Base-by-base conservation (phyloP, 768 basidiomycete species). In the Auriculariales sp. region DNA sequence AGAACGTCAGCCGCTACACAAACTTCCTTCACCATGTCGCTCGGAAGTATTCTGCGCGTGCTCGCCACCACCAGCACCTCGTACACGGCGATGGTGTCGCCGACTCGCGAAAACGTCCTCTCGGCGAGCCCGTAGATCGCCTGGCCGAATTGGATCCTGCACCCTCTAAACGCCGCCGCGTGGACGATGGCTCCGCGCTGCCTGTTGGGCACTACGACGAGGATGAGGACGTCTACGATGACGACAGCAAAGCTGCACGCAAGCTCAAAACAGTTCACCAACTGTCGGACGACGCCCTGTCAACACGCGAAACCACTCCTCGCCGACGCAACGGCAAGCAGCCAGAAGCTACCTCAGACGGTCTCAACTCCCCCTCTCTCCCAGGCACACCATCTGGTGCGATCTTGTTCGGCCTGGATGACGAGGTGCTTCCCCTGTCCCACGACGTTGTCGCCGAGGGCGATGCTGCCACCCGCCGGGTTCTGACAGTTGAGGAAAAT, bases 361-460 rank as follows among this genome's bases (percentile, higher is more conserved):
- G 35, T 15, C 35, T n/a, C 34, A 15, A 1, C 22, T n/a, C 35
- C n/a, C 35, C 15, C n/a, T 22, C 22, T 15, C 35, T 36, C 35
- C 62, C 56, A 29, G 55, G 63, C 25, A 47, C 53, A 34, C 61
- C 63, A 24, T 54, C 63, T 15, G 75, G 78, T 19, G 69, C 77
- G 3, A 71, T 80, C 30, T 74, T 88, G 24, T 88, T 79, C 55
- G 83, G 85, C 52, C 68, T 88, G 32, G 78, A 81, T 52, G 83
- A 85, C 54, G 58, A 64, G 6, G 73, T 83, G 32, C 84, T 83
- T 4, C 77, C 80, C 11, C 64, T 89, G 58, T 84, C 73, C 66
- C 78, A 73, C 57, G 85, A 84, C 4, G 86, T 83, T 62, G 84
- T 81, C 61, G 68, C 84, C 2, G 87, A 89, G 49, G 83, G 83